Base-by-base conservation (phyloP, 495 filamentous ascomycete species). In the Trichoderma erinaceum region DNA sequence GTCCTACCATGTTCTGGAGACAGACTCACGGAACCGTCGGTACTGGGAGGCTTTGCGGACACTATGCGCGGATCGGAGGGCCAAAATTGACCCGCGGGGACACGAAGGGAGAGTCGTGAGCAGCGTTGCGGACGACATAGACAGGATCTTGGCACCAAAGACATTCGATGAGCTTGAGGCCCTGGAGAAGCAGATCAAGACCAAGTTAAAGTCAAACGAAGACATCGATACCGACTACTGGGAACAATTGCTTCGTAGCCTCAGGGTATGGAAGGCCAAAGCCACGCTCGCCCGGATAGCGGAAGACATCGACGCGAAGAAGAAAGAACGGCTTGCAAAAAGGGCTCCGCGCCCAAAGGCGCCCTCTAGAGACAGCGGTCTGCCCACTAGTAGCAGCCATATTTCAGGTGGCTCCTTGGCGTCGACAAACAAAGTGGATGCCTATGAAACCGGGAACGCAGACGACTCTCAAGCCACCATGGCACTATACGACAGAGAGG, bases 201-300 rank as follows among this genome's bases (percentile, higher is more conserved):
- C 80, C 11, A 99, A 98, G 77, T 76, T 99, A 48, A 83, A 88
- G 52, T 95, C 92, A 15, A 88, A 96, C 70, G 93, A 97, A 75
- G 89, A 91, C 12, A 92, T 98, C 73, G 96, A 99, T 79, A 91
- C 89, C 4, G 95, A 99, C 75, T 99, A 98, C 76, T 99, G 95
- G 95, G 92, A 96, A 71, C 90, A 96, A 72, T 84, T 99, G 3
- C 82, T 98, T 63, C 86, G 88, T 70, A 96, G 89, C 73, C 79
- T 99, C 50, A 81, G 88, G 16, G 87, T 96, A 4, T 97, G 90
- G 87, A 98, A 97, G 78, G 92, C 94, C 6, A 92, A 90, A 73
- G 92, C 94, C 2, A 91, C 90, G 72, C 78, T 99, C 43, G 89
- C 89, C 77, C 88, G 87, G 58, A 86, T 97, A 11, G 95, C 89